A percentile compares a stretch with the other conserved stretches of the same genome.
These are phyloP conservation scores for Hyphopichia pseudoburtonii DNA, from an alignment of 1,139 yeast species.

Conservation along the genomic window DNA sequence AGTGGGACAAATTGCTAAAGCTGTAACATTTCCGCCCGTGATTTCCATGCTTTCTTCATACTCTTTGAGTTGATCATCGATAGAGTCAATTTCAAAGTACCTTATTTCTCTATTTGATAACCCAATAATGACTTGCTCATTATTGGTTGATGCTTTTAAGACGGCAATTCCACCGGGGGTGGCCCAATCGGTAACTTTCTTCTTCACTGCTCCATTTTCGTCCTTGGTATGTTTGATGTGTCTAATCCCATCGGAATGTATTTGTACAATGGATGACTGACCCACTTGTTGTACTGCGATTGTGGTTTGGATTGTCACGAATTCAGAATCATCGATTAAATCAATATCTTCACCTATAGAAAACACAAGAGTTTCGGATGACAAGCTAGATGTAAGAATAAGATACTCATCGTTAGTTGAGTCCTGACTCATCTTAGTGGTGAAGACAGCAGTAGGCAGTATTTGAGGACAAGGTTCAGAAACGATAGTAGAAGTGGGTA, in stretches of 20 bases:
- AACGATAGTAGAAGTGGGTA: slow-evolving; percentile 61
- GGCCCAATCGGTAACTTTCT: slow-evolving; percentile 63
- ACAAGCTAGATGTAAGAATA: slow-evolving; percentile 61
- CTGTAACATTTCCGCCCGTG: slow-evolving; percentile 43
- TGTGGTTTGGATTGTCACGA: slow-evolving; percentile 58
- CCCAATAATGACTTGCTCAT: slow-evolving; percentile 67
- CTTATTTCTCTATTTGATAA: slow-evolving; percentile 73
- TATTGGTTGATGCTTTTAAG: slow-evolving; percentile 58
- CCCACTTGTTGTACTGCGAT: slow-evolving; percentile 75
- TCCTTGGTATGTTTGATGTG: slow-evolving; percentile 47
- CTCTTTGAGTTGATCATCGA: slow-evolving; percentile 65
- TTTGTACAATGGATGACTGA: slow-evolving; percentile 60
- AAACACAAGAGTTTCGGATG: slow-evolving; percentile 64
- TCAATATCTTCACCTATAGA: slow-evolving; percentile 79
- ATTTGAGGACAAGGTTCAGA: slow-evolving; percentile 68
- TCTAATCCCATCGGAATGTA: slow-evolving; percentile 70
- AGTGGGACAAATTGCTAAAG: slow-evolving; percentile 51
- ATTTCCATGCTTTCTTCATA: slow-evolving; percentile 63
- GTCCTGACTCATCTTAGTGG: slow-evolving; percentile 46
- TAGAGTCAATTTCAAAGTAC: slow-evolving; percentile 76
- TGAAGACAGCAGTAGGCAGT: slow-evolving; percentile 58
- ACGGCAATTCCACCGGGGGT: slow-evolving; percentile 81
- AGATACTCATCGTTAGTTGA: slow-evolving; percentile 63
- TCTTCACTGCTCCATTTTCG: slow-evolving; percentile 8
- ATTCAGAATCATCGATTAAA: slow-evolving; percentile 68